These are phyloP conservation scores for Calocera cornea DNA, from an alignment of 768 basidiomycete genomes.

Conservation along the genomic window DNA sequence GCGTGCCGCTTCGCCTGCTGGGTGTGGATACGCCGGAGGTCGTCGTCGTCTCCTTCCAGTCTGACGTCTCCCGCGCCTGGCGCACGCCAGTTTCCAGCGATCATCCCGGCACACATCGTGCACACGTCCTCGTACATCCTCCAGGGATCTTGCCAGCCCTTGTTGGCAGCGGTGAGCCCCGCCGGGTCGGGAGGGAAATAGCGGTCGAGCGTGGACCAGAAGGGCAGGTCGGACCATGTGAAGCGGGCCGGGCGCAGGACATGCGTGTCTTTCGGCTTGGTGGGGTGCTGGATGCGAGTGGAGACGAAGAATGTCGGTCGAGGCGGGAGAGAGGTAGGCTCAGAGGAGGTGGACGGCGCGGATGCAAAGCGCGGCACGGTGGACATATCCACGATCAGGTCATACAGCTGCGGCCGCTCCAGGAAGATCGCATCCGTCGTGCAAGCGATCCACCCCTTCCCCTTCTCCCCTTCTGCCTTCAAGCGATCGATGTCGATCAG, in stretches of 20 bases:
- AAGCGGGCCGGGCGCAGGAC: constrained; percentile 53
- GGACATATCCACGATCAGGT: constrained; percentile 67
- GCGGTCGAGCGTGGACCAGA: constrained; percentile 68
- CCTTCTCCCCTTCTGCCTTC: constrained; percentile 39
- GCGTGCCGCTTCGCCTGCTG: not conserved
- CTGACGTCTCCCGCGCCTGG: constrained; percentile 34
- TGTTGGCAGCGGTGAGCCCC: not conserved
- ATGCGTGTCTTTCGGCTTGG: constrained; percentile 25
- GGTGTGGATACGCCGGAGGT: constrained; percentile 19
- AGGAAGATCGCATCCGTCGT: constrained; percentile 77
- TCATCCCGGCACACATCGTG: constrained; percentile 58
- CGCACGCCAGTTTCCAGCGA: constrained; percentile 35
- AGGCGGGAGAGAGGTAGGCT: not conserved
- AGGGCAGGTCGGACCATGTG: constrained; percentile 70
- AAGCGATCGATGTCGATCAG: constrained; percentile 57
- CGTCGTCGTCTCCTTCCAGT: constrained; percentile 55
- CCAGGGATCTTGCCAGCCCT: constrained; percentile 58
- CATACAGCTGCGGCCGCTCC: constrained; percentile 66
- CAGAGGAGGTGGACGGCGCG: constrained; percentile 38
- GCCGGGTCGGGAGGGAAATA: constrained; percentile 30
- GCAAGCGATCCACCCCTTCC: constrained; percentile 76
- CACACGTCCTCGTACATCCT: constrained; percentile 76
- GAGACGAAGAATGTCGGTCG: constrained; percentile 54
- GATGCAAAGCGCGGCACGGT: constrained; percentile 32
- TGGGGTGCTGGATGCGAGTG: constrained; percentile 27